These are phyloP conservation scores for Ophiostoma pallidulum DNA, from an alignment of 2,329 filamentous ascomycete genomes.

Conservation along the genomic window DNA sequence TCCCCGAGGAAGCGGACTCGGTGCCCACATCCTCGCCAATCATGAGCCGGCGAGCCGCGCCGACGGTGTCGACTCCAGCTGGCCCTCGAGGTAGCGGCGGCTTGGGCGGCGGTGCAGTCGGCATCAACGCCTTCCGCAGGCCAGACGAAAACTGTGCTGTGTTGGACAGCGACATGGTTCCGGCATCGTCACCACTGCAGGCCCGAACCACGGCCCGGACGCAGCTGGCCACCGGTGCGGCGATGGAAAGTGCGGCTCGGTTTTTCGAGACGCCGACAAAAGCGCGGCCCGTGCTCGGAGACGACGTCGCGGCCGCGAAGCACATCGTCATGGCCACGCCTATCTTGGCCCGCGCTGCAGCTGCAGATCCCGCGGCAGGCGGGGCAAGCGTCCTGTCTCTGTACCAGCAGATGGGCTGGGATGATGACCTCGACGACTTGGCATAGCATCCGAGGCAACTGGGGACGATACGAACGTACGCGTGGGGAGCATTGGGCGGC, in stretches of 20 bases:
- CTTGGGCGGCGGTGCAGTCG: neutral
- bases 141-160: neutral
- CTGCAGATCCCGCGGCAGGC: slow-evolving; percentile 16
- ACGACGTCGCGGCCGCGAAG: neutral
- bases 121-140: neutral
- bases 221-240: slow-evolving; percentile 2
- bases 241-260: slow-evolving; percentile 5
- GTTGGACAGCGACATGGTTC: slow-evolving; percentile 7
- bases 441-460: too few species aligned
- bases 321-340: neutral
- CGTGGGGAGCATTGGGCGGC: neutral
- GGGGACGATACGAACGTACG: neutral
- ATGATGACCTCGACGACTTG: slow-evolving; percentile 37
- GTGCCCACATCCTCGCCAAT: slow-evolving; percentile 1
- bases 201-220: neutral
- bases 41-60: neutral
- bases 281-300: slow-evolving; percentile 3
- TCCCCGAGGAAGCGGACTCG: slow-evolving; percentile 3
- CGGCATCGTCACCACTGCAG: slow-evolving; percentile 16
- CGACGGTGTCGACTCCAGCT: neutral
- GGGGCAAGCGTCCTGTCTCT: slow-evolving; percentile 32
- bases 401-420: slow-evolving; percentile 49
- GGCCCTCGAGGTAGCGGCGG: neutral
- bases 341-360: slow-evolving; percentile 7
- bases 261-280: slow-evolving; percentile 24